Evolutionary conservation across 2,329 filamentous ascomycete species (phyloP), one percentile per base, ranked within the genome.

Genomic region (Fusarium multiceps): DNA sequence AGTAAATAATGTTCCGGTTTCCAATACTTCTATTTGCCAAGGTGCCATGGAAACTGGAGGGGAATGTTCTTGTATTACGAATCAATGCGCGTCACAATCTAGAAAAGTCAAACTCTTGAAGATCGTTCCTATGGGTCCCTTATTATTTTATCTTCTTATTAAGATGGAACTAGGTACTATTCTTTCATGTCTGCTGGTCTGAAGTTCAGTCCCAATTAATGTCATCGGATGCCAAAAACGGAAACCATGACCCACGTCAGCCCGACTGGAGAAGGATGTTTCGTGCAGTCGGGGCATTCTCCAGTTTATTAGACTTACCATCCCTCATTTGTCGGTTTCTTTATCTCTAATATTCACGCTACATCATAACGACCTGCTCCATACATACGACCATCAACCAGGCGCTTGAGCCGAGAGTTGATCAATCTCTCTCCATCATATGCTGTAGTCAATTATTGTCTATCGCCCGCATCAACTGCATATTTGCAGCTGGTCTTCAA

Each of bases 341-440:
- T 41, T 69, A 53, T 63, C 51, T 55, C 23, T 28, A 32, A 57
- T 55, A 63, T 67, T 59, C 55, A 32, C 45, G 49, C 54, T 70
- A 48, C 55, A 71, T 71, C 68, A 53, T 71, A 56, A 25, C 30
- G 28, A 30, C 13, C 30, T 45, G n/a, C 13, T 28, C 8, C 43
- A 23, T 20, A 51, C 32, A 20, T n/a, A 27, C 30, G 16, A 59
- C 34, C 34, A n/a, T 37, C 10, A 51, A 25, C 23, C 25, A 25
- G 30, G 20, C 42, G 34, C 16, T 53, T 41, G 53, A 57, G 66
- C 51, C 37, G 47, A 55, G 55, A 53, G 48, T 43, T 48, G 48
- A 25, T 27, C 34, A 32, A 55, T 27, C 30, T 55, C 43, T 28
- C 40, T 42, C 13, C 37, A 48, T 45, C 25, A 30, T 46, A 56